A percentile compares a stretch with the other conserved stretches of the same genome.
Conservation (phyloP, 345 rosid species). For the Linum lewisii region DNA sequence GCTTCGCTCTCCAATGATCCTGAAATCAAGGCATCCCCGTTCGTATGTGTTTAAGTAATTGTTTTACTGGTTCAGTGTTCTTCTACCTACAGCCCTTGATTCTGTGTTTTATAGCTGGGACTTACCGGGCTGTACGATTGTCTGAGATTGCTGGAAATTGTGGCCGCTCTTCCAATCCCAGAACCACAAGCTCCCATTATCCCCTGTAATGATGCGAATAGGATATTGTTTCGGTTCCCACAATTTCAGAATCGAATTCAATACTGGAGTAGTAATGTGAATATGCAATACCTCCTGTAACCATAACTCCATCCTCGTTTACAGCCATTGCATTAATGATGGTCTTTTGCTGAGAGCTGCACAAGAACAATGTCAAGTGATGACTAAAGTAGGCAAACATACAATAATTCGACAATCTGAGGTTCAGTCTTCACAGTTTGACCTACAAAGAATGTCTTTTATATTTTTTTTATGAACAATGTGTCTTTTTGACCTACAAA, state of each 20-base stretch:
- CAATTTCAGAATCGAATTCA: background rate
- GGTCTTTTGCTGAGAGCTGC: conserved; percentile 97
- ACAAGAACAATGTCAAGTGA: conserved; percentile 4
- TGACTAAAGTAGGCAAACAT: too few relatives aligned
- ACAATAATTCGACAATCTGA: too few relatives aligned
- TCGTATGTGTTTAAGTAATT: background rate
- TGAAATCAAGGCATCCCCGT: conserved; percentile 15
- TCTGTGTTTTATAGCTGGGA: background rate
- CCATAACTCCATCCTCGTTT: conserved; percentile 93
- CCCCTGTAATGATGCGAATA: conserved; percentile 38
- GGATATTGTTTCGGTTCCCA: background rate
- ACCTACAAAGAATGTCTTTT: too few relatives aligned
- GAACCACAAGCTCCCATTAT: conserved; percentile 96
- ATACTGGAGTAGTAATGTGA: background rate
- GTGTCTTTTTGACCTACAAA: too few relatives aligned
- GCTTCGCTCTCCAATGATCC: conserved; percentile 99
- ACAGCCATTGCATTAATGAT: conserved; percentile 93
- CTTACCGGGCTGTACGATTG: conserved; percentile 92
- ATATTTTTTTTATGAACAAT: too few relatives aligned
- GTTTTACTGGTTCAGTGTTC: background rate
- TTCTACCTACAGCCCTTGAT: too few relatives aligned
- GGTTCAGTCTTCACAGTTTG: too few relatives aligned
- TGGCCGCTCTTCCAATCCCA: conserved; percentile 99
- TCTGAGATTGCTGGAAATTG: conserved; percentile 90
- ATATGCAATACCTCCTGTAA: conserved; percentile 70